A percentile compares a stretch with the other conserved stretches of the same genome.
phyloP scores from a whole-genome alignment of 176 grass and related monocot species.

The Elaeis guineensis region DNA sequence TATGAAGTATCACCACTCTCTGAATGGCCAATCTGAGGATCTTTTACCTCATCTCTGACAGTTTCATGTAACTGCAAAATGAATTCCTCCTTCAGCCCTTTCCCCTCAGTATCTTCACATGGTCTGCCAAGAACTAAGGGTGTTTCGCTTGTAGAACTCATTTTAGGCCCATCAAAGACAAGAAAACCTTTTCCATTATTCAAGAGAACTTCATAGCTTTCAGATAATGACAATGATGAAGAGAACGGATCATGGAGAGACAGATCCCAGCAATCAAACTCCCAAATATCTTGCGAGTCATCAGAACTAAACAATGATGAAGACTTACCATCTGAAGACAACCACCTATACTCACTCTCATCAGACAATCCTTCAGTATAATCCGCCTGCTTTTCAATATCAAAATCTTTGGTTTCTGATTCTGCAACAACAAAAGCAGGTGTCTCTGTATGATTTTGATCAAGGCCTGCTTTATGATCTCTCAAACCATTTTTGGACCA shows the following conservation, averaged over 20 bases:
- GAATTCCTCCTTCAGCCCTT: constrained; percentile 13
- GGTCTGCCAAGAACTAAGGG: constrained; percentile 1
- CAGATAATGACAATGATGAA: constrained; percentile 12
- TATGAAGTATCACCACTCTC: constrained; percentile 26
- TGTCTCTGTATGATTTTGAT: background rate
- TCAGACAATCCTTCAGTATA: background rate
- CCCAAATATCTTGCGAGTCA: constrained; percentile 1
- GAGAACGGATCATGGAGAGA: constrained; percentile 12
- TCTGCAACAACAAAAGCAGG: background rate
- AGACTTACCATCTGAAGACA: constrained; percentile 17
- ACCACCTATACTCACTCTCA: background rate
- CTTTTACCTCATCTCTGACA: constrained; percentile 1
- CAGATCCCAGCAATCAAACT: constrained; percentile 1
- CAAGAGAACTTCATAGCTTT: constrained; percentile 2
- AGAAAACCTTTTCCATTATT: constrained; percentile 5
- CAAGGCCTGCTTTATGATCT: background rate
- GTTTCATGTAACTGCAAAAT: constrained; percentile 6
- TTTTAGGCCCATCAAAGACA: background rate
- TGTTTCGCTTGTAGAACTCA: background rate
- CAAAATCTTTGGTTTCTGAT: background rate
- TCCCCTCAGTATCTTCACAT: background rate
- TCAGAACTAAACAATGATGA: constrained; percentile 18
- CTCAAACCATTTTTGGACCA: background rate
- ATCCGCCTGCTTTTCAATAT: background rate
- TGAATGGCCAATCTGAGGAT: constrained; percentile 1